Evolutionary conservation across 2,329 filamentous ascomycete species (phyloP), one percentile per base, ranked within the genome.

Genomic region (Hymenoscyphus albidus): DNA sequence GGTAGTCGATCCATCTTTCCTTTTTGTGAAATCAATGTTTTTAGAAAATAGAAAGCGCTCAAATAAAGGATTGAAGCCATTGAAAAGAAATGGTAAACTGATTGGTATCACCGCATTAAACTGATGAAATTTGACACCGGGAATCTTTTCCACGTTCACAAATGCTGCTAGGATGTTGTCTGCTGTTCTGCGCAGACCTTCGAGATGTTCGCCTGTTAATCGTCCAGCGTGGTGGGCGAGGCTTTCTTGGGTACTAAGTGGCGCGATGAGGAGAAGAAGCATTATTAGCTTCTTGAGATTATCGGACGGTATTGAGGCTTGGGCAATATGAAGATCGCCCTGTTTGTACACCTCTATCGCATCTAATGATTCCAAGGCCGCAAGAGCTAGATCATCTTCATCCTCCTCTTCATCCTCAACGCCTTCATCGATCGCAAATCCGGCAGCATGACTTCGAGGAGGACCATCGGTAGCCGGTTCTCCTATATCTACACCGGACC

Each of bases 11-110:
- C 71, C 65, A 56, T 74, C 70, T 64, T 75, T 74, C 39, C 71
- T 72, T 64, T 74, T 76, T 3, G 72, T 85, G 61, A 91, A 83
- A 69, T 91, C 86, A 27, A 92, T 79, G 68, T 88, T 88, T 70
- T 88, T 89, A 32, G 88, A 89, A 70, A 92, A 93, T 32, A 92
- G 81, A 69, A 93, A 92, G 73, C 88, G 87, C 69, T 91, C 88
- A 73, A 92, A 92, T 1, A 93, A 77, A 0, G 86, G 82, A 67
- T 84, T 86, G 67, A 92, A 83, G 0, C 88, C 87, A 62, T 83
- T 79, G 72, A 93, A 91, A 0, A 93, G 76, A 70, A 85, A 86
- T 0, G 89, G 88, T 61, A 89, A 81, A 57, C 83, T 83, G 39
- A 80, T 77, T 10, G 85, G 83, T 62, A 90, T 78, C 39, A 88